Conservation (phyloP, 1,139 yeast genomes). For the Zygosaccharomyces sapae region DNA sequence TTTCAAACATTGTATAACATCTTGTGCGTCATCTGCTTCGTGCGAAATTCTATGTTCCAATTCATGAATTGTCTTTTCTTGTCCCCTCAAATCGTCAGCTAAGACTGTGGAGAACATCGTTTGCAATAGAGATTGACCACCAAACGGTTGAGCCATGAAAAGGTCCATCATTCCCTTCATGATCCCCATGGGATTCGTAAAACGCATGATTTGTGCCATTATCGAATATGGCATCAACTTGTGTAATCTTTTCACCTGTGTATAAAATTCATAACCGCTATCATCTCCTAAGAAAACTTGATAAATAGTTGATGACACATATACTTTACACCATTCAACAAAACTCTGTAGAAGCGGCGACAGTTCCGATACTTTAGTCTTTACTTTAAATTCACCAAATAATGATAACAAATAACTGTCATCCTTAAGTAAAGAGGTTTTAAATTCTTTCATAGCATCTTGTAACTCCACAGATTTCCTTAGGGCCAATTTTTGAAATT, state of each 20-base stretch:
- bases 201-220: conserved; percentile 67
- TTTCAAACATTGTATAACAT: conserved; percentile 31
- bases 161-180: conserved; percentile 74
- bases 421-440: conserved; percentile 34
- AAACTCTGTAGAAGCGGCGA: conserved; percentile 66
- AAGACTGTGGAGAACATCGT: conserved; percentile 68
- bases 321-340: conserved; percentile 76
- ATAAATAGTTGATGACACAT: conserved; percentile 77
- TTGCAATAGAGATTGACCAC: conserved; percentile 64
- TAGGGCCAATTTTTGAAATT: conserved; percentile 66
- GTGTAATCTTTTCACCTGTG: conserved; percentile 66
- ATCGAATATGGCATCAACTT: conserved; percentile 69
- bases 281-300: conserved; percentile 77
- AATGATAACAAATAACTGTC: conserved; percentile 33
- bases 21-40: conserved; percentile 29
- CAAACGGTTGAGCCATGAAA: conserved; percentile 73
- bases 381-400: conserved; percentile 53
- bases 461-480: conserved; percentile 36
- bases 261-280: conserved; percentile 66
- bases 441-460: conserved; percentile 35
- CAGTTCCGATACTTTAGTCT: conserved; percentile 51
- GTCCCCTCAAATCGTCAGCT: conserved; percentile 72
- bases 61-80: conserved; percentile 51
- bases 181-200: conserved; percentile 82
- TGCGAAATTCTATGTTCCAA: conserved; percentile 42